These are phyloP conservation scores for Hygrophila difformis DNA, from an alignment of 257 asterid species.

Conservation along the genomic window DNA sequence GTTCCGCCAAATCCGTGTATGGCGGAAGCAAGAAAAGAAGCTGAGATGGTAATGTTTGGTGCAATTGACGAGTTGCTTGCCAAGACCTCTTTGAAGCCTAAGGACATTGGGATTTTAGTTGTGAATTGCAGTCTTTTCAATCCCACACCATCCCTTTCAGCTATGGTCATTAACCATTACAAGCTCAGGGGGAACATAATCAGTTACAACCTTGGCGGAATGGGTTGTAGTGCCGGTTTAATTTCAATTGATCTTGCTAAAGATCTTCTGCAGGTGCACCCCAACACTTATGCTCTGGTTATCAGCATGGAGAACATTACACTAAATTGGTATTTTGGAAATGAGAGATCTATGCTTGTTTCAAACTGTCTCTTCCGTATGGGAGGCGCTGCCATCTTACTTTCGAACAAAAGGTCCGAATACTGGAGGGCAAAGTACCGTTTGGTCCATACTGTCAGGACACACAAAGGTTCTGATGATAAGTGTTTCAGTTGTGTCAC, in stretches of 20 bases:
- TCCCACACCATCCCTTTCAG: slow-evolving; percentile 30
- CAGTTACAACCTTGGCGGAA: slow-evolving; percentile 33
- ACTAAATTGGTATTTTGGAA: slow-evolving; percentile 26
- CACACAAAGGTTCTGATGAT: slow-evolving; percentile 26
- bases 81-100: slow-evolving; percentile 21
- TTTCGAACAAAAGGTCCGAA: slow-evolving; percentile 12
- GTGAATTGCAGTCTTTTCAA: slow-evolving; percentile 34
- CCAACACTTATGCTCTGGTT: slow-evolving; percentile 24
- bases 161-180: slow-evolving; percentile 32
- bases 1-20: slow-evolving; percentile 25
- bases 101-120: slow-evolving; percentile 29
- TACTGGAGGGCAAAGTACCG: slow-evolving; percentile 20
- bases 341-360: slow-evolving; percentile 30
- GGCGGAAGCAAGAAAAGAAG: slow-evolving; percentile 29
- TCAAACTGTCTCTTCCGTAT: slow-evolving; percentile 28
- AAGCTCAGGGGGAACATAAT: slow-evolving; percentile 28
- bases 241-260: slow-evolving; percentile 31
- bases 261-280: slow-evolving; percentile 31
- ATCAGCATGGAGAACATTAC: slow-evolving; percentile 33
- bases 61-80: slow-evolving; percentile 24
- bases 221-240: slow-evolving; percentile 39
- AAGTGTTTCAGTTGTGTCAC: slow-evolving; percentile 26
- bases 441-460: slow-evolving; percentile 24
- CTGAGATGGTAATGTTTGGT: slow-evolving; percentile 27
- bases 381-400: slow-evolving; percentile 25